Base-by-base conservation (phyloP, 169 alveolate species). In the Theileria equi region DNA sequence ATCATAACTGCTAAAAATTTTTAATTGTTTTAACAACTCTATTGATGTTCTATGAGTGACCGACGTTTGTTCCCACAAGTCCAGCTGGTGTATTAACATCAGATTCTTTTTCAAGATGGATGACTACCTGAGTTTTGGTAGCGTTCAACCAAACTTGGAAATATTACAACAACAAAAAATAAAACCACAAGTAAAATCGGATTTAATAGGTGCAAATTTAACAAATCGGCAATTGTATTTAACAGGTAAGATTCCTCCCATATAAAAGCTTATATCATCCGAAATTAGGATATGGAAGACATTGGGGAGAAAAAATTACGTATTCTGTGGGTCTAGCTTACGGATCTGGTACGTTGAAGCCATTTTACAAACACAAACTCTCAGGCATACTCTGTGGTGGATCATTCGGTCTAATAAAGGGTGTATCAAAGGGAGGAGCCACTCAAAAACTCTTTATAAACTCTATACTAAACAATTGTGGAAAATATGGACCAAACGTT, bases 221-320 rank as follows among this genome's bases (percentile, higher is more conserved):
- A 57, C 62, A n/a, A 62, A 60, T 11, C 35, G 82, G 45, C 68
- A 86, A 74, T 71, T 84, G 61, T 89, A 76, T 81, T 58, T 89
- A 50, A 48, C 86, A 72, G 40, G 70, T 60, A 40, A 2, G 43
- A 23, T 3, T n/a, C 38, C 23, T 19, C 0, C 19, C 19, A 26
- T 16, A 45, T n/a, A 60, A 21, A 21, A 23, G 29, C 31, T 13
- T 16, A 60, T 8, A 52, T 6, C 5, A 5, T 8, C 16, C 62
- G 8, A 6, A 2, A 21, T 78, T 72, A 58, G 89, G 92, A 16
- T 89, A 89, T 67, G 94, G 91, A 28, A 82, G 94, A 35, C 93
- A 88, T 60, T 89, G 94, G 94, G 94, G 94, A 6, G 94, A 88
- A 64, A 89, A 89, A 58, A 65, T 89, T 29, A 89, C 93, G 16